Percentiles rank a stretch among this genome's conserved stretches.
phyloP scores from a whole-genome alignment of 441 rosid species.

The Croton laevigatus region DNA sequence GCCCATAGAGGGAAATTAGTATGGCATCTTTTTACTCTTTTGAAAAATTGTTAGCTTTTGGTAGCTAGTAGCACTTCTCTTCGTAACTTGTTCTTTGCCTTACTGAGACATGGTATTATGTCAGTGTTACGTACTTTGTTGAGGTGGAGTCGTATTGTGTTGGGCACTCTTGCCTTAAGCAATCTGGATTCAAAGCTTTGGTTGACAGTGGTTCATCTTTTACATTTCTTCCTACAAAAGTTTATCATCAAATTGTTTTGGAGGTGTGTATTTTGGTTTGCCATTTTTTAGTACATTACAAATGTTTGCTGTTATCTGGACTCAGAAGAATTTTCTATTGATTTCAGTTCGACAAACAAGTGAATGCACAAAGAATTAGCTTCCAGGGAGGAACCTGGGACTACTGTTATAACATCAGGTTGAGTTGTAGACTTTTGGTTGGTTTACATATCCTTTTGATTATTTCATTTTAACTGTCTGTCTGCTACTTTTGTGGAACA shows the following conservation, averaged over 20 bases:
- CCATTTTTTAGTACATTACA: background rate
- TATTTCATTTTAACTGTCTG: slow-evolving; percentile 5
- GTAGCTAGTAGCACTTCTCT: background rate
- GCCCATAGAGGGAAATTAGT: slow-evolving; percentile 31
- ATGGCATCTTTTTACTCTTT: slow-evolving; percentile 13
- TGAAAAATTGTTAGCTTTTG: background rate
- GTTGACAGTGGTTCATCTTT: slow-evolving; percentile 46
- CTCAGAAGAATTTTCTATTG: slow-evolving; percentile 2
- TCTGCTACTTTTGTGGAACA: slow-evolving; percentile 13
- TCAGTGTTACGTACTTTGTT: slow-evolving; percentile 30
- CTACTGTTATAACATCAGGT: slow-evolving; percentile 40
- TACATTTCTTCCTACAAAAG: slow-evolving; percentile 33
- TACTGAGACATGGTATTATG: slow-evolving; percentile 9
- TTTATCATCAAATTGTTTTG: slow-evolving; percentile 25
- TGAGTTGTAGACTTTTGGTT: slow-evolving; percentile 3
- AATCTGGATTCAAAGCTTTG: slow-evolving; percentile 35
- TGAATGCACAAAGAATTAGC: slow-evolving; percentile 26
- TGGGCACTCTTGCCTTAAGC: slow-evolving; percentile 34
- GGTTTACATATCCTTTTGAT: slow-evolving; percentile 5
- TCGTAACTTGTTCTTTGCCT: background rate
- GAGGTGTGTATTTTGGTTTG: slow-evolving; percentile 27
- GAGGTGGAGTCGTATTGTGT: slow-evolving; percentile 36
- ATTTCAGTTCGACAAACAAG: slow-evolving; percentile 35
- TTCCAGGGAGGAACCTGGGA: slow-evolving; percentile 28
- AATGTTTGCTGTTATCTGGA: background rate